Evolutionary conservation across 768 basidiomycete species (phyloP), one percentile per base, ranked within the genome.

Genomic region (Lentinula boryana): DNA sequence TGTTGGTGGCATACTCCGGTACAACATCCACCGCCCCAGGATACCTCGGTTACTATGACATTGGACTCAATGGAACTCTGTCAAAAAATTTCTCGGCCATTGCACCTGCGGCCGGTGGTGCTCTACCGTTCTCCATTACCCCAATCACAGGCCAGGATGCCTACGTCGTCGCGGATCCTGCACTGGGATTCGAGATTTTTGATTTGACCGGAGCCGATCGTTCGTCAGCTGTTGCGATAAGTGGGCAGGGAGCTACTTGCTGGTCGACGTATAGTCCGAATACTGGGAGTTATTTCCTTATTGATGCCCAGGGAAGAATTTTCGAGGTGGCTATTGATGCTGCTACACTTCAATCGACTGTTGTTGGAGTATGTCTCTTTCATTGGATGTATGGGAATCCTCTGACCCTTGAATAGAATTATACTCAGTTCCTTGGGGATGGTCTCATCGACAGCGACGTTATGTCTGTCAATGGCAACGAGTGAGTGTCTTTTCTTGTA

Each of bases 11-110:
- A 18, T 74, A 80, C 65, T 81, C 82, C 65, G 81, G 80, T 27
- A 63, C 72, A 16, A 78, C 16, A 9, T 7, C 80, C 12, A 75
- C 79, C 5, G 71, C 72, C 16, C 77, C 77, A 5, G 80, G 80
- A 32, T 81, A 79, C 70, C 70, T 84, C 61, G 81, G 81, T 8
- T 72, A 75, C n/a, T 84, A 78, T 76, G 77, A 80, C 61, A 70
- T 83, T 59, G 44, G 44, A 8, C 72, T 60, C 15, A 75, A 79
- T 58, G 78, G 77, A 15, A 72, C 76, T 10, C 75, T 83, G 40
- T 80, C 80, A 2, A 36, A 65, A 33, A 69, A 79, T 59, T 77
- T 76, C 70, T 67, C 68, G 58, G 67, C 70, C 6, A 65, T 78
- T 32, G 65, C 70, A 18, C 73, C 78, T 15, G 63, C 75, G 2